Conservation (phyloP, 108 stramenopile species). For the Nannochloropsis gaditana region DNA sequence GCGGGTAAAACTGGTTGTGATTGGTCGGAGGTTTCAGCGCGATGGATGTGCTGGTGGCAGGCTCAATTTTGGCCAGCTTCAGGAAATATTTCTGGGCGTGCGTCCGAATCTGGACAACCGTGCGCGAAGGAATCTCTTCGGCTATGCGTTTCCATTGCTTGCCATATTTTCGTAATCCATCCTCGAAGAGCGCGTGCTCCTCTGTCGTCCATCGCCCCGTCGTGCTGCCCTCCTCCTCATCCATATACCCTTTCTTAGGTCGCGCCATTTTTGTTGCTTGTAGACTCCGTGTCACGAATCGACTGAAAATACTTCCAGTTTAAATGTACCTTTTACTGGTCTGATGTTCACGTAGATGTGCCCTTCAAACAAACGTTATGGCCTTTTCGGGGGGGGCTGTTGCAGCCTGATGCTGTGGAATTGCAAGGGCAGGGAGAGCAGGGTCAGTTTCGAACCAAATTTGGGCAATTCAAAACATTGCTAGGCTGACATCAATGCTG, state of each 20-base stretch:
- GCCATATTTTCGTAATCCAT: constrained; percentile 19
- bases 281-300: too few species aligned
- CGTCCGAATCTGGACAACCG: constrained; percentile 17
- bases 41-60: background rate
- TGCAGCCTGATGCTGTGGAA: too few species aligned
- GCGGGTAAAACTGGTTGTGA: background rate
- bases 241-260: constrained; percentile 4
- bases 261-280: background rate
- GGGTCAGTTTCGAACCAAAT: too few species aligned
- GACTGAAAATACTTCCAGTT: too few species aligned
- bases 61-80: constrained; percentile 23
- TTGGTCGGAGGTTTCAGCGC: background rate
- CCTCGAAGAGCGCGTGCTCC: constrained; percentile 20
- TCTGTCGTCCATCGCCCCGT: constrained; percentile 25
- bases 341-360: too few species aligned
- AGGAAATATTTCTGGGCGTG: constrained; percentile 36
- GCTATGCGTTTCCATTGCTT: constrained; percentile 22
- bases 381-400: too few species aligned
- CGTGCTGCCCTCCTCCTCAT: background rate
- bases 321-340: too few species aligned
- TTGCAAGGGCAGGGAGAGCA: too few species aligned
- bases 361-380: too few species aligned
- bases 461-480: too few species aligned
- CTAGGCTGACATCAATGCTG: too few species aligned
- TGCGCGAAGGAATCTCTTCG: background rate